These are phyloP conservation scores for Nicotiana undulata DNA, from an alignment of 257 asterid genomes.

Conservation along the genomic window DNA sequence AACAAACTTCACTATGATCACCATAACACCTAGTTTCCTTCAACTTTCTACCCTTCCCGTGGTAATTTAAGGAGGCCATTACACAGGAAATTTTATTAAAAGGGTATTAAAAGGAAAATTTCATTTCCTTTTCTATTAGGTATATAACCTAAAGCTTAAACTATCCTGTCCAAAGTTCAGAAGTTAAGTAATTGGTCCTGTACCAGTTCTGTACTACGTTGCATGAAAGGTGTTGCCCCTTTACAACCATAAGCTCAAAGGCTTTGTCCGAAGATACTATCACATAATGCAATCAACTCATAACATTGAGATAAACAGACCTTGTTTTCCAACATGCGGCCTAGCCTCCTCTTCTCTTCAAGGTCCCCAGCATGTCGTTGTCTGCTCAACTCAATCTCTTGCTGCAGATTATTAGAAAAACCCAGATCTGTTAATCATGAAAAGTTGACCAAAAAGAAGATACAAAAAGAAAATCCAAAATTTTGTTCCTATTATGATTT, in stretches of 20 bases:
- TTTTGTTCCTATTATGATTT: neutral
- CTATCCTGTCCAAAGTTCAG: neutral
- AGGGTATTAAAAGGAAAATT: neutral
- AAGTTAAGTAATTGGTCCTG: neutral
- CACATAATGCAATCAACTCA: neutral
- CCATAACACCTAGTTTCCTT: neutral
- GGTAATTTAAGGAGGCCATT: neutral
- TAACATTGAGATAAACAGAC: neutral
- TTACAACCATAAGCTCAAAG: neutral
- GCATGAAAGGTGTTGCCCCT: neutral
- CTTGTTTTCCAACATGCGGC: conserved; percentile 12
- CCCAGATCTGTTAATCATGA: neutral
- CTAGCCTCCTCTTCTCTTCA: conserved; percentile 10
- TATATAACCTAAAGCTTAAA: neutral
- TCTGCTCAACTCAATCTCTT: conserved; percentile 10
- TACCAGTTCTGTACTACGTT: neutral
- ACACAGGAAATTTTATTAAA: neutral
- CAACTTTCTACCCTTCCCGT: neutral
- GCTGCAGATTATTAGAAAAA: conserved; percentile 4
- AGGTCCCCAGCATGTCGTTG: conserved; percentile 7
- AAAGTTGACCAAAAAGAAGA: neutral
- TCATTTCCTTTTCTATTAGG: no score
- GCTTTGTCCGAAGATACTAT: neutral
- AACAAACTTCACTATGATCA: neutral
- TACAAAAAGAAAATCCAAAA: neutral